Percentiles rank a stretch among this genome's conserved stretches.
Conservation (phyloP, 495 filamentous ascomycete genomes). For the Diplogelasinospora grovesii region DNA sequence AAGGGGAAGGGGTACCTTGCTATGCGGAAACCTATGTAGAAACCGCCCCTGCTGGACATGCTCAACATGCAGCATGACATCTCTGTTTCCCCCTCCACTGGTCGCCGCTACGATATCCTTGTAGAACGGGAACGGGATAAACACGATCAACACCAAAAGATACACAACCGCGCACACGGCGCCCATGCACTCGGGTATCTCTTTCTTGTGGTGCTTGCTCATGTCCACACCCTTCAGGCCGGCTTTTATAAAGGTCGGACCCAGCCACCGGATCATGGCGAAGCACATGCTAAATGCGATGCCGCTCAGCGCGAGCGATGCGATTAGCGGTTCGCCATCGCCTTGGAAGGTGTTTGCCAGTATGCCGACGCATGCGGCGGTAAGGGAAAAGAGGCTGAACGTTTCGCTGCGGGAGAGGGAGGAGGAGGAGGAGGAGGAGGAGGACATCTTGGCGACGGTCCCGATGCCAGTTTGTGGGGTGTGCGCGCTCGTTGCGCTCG, state of each 20-base stretch:
- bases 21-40: constrained; percentile 87
- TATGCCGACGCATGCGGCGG: constrained; percentile 62
- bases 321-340: constrained; percentile 84
- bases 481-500: too few relatives aligned
- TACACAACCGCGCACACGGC: constrained; percentile 90
- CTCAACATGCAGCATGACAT: constrained; percentile 62
- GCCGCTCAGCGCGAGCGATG: constrained; percentile 77
- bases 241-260: constrained; percentile 77
- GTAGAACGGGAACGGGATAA: constrained; percentile 96
- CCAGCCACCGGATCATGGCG: constrained; percentile 90
- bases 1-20: constrained; percentile 55
- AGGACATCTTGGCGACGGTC: constrained; percentile 5
- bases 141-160: constrained; percentile 75
- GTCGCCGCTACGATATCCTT: constrained; percentile 96
- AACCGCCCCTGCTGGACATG: constrained; percentile 71
- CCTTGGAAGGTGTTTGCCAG: constrained; percentile 70
- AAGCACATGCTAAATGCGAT: constrained; percentile 75
- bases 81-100: constrained; percentile 85
- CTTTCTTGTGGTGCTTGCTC: constrained; percentile 63
- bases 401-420: constrained; percentile 62
- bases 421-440: constrained; percentile 9
- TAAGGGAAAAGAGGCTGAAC: constrained; percentile 61
- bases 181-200: constrained; percentile 96
- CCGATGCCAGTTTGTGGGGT: too few relatives aligned
- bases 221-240: constrained; percentile 89